Base-by-base conservation (phyloP, 768 basidiomycete genomes). In the Boletus bicolor region DNA sequence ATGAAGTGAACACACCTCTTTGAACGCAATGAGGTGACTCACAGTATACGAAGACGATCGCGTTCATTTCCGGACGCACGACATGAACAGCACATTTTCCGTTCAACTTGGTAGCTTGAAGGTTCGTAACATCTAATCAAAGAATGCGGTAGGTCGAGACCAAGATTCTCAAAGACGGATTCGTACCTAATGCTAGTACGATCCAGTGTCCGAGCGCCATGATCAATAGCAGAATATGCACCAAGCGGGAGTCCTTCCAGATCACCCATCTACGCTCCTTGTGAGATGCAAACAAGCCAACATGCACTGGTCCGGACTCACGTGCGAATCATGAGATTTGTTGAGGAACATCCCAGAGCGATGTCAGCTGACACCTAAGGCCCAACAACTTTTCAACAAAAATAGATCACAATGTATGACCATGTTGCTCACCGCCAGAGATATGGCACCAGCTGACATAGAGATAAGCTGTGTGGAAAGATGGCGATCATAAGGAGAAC, bases 291-390 rank as follows among this genome's bases (percentile, higher is more conserved):
- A 41, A 28, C 7, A 21, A 28, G 10, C 2, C 7, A 7, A 38
- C 1, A 21, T 28, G 38, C 6, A 21, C 0, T 8, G 3, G 19
- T 35, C 3, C 9, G 8, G 34, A 51, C 68, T 53, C 51, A 70
- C 70, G 64, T 62, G 49, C 70, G 66, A 50, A 72, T 56, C 60
- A 72, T 62, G 44, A 70, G 19, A 46, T 72, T 72, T 19, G 49
- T 53, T 0, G 70, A 70, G 43, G 48, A 12, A 28, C 51, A 64
- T 24, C 53, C 66, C 1, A 70, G 26, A 24, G 35, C 52, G 24
- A 68, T 54, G 24, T 59, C 44, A 19, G 41, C 62, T 4, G 50
- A 3, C 8, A 62, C 4, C 68, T 72, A 42, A 10, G 5, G 24
- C 34, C 5, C 35, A 14, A 19, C 8, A 17, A 6, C 15, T 10